Conservation (phyloP, 139 green algal genomes). For the Coccomyxa sp. region DNA sequence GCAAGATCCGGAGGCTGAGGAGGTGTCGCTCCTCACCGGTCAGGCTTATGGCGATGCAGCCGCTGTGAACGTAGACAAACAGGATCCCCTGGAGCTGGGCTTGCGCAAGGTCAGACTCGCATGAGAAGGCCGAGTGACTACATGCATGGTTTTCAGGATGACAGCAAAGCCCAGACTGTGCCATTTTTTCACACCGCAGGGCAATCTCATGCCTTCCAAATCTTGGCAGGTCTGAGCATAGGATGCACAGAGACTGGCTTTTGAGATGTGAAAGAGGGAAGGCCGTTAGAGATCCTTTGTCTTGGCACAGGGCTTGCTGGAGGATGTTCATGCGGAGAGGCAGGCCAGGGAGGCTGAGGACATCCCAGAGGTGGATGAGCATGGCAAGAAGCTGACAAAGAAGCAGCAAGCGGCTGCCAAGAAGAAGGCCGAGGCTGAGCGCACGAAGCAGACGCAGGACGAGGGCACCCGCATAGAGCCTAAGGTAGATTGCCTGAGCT, state of each 20-base stretch:
- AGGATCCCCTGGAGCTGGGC: constrained; percentile 20
- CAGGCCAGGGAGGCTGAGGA: constrained; percentile 18
- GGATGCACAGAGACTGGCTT: too few species aligned
- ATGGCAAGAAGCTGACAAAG: constrained; percentile 34
- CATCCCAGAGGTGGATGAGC: constrained; percentile 9
- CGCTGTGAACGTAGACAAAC: constrained; percentile 32
- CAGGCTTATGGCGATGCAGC: constrained; percentile 15
- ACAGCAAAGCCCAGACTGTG: too few species aligned
- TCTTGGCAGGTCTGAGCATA: too few species aligned
- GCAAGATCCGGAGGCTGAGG: neutral
- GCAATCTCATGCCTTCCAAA: too few species aligned
- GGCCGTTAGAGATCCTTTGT: too few species aligned
- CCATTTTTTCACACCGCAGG: too few species aligned
- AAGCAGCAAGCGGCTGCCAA: constrained; percentile 24
- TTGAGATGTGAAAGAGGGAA: too few species aligned
- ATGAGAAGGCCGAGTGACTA: too few species aligned
- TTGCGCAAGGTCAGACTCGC: constrained; percentile 24
- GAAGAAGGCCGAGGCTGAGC: constrained; percentile 21
- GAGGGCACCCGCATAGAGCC: constrained; percentile 9
- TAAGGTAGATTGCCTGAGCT: too few species aligned
- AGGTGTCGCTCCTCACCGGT: constrained; percentile 16
- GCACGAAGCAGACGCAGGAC: neutral
- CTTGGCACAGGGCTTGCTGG: constrained; percentile 44
- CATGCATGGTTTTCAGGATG: too few species aligned
- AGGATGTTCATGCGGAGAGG: constrained; percentile 46